phyloP scores from a whole-genome alignment of 345 rosid species.

The Melaleuca quinquenervia region DNA sequence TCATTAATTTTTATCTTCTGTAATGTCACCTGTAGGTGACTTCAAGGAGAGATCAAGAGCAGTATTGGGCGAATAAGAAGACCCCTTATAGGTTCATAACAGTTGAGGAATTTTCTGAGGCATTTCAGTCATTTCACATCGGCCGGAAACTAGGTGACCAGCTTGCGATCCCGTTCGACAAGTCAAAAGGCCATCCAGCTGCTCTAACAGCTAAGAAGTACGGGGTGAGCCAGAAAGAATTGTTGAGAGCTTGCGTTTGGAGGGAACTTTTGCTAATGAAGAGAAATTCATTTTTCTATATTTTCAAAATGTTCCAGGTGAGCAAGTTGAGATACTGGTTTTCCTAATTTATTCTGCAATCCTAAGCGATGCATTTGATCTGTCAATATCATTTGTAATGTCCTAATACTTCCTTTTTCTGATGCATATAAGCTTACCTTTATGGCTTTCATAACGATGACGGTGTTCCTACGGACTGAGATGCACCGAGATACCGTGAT shows the following conservation, averaged over 20 bases:
- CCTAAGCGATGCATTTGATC: not conserved
- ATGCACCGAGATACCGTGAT: constrained; percentile 45
- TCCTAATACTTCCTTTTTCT: not conserved
- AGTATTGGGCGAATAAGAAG: constrained; percentile 54
- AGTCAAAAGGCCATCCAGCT: constrained; percentile 58
- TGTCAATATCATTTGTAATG: not conserved
- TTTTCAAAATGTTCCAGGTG: constrained; percentile 46
- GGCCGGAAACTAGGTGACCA: constrained; percentile 55
- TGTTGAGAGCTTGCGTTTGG: constrained; percentile 61
- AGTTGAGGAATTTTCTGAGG: constrained; percentile 45
- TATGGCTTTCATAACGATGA: constrained; percentile 42
- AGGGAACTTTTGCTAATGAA: constrained; percentile 79
- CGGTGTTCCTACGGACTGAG: constrained; percentile 54
- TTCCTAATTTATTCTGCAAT: not conserved
- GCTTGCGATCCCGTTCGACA: constrained; percentile 62
- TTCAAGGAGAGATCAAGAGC: constrained; percentile 74
- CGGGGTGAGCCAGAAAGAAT: constrained; percentile 48
- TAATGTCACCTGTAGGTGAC: constrained; percentile 20
- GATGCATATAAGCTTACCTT: constrained; percentile 38
- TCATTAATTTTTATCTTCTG: not conserved
- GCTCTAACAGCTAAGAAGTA: constrained; percentile 59
- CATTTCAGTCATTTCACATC: constrained; percentile 50
- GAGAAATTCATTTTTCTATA: constrained; percentile 73
- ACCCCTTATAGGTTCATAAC: constrained; percentile 50
- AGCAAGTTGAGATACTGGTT: not conserved